phyloP scores from a whole-genome alignment of 2,329 filamentous ascomycete genomes.

The Rhynchosporium graminicola region DNA sequence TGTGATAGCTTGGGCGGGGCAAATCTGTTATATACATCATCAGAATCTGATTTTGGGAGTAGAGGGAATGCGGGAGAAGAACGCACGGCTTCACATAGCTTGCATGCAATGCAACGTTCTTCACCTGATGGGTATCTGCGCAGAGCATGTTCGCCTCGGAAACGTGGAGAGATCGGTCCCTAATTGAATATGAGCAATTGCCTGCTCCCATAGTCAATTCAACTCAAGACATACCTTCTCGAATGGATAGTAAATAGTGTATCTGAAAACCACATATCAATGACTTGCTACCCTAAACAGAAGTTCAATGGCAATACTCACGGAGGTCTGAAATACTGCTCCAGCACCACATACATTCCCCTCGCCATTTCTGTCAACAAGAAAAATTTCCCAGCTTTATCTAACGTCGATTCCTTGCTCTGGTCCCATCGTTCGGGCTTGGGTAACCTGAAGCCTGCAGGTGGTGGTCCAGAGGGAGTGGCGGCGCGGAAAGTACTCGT shows the following conservation, averaged over 20 bases:
- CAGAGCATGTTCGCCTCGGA: slow-evolving; percentile 96
- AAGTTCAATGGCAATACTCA: slow-evolving; percentile 56
- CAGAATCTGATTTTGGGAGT: slow-evolving; percentile 18
- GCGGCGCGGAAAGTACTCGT: slow-evolving; percentile 45
- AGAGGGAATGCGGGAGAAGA: neutral
- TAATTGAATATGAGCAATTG: slow-evolving; percentile 40
- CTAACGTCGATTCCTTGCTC: slow-evolving; percentile 72
- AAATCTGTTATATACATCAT: slow-evolving; percentile 58
- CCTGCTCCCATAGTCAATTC: neutral
- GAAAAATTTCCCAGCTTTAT: slow-evolving; percentile 91
- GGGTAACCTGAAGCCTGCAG: slow-evolving; percentile 77
- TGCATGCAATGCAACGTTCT: slow-evolving; percentile 99
- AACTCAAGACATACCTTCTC: slow-evolving; percentile 68
- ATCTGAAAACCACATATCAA: slow-evolving; percentile 55
- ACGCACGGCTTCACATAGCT: slow-evolving; percentile 87
- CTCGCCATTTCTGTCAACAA: slow-evolving; percentile 92
- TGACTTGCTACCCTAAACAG: slow-evolving; percentile 20
- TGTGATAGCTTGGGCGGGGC: slow-evolving; percentile 96
- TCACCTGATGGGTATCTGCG: slow-evolving; percentile 96
- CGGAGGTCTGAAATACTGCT: slow-evolving; percentile 98
- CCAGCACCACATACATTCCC: slow-evolving; percentile 96
- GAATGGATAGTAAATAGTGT: slow-evolving; percentile 98
- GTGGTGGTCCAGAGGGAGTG: slow-evolving; percentile 76
- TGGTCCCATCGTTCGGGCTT: slow-evolving; percentile 78
- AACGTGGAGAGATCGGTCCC: slow-evolving; percentile 95